Conservation (phyloP, 495 filamentous ascomycete species). For the Podospora pseudoanserina region DNA sequence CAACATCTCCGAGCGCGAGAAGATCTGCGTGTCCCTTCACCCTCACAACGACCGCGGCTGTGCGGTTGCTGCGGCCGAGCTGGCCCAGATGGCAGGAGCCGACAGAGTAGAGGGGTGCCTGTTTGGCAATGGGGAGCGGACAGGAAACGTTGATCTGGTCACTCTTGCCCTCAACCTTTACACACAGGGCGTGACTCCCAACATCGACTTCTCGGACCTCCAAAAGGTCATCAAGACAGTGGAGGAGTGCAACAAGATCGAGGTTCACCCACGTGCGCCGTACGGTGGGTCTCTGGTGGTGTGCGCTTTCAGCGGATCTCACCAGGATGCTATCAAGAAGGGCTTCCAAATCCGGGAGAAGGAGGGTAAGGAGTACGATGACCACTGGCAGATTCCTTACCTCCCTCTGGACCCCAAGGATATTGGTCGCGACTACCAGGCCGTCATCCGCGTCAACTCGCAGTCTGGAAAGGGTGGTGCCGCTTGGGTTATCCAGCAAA, state of each 20-base stretch:
- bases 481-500: conserved; percentile 88
- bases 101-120: conserved; percentile 92
- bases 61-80: conserved; percentile 75
- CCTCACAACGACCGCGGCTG: conserved; percentile 95
- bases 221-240: conserved; percentile 83
- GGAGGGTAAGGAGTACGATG: conserved; percentile 54
- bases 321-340: conserved; percentile 98
- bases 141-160: conserved; percentile 94
- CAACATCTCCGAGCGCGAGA: conserved; percentile 73
- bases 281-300: conserved; percentile 89
- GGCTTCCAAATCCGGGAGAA: conserved; percentile 74
- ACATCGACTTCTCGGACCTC: conserved; percentile 90
- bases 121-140: conserved; percentile 94
- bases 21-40: conserved; percentile 80
- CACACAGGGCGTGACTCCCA: conserved; percentile 85
- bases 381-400: conserved; percentile 72
- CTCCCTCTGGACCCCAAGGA: conserved; percentile 90
- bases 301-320: conserved; percentile 84
- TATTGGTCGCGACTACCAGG: conserved; percentile 94
- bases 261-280: conserved; percentile 80
- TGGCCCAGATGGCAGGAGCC: conserved; percentile 96
- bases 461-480: conserved; percentile 94
- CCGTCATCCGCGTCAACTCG: conserved; percentile 95
- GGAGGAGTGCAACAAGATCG: conserved; percentile 91
- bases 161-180: conserved; percentile 94